Percentiles rank a stretch among this genome's conserved stretches.
These are phyloP conservation scores for Olyra latifolia DNA, from an alignment of 176 grass and related monocot species.

Conservation along the genomic window DNA sequence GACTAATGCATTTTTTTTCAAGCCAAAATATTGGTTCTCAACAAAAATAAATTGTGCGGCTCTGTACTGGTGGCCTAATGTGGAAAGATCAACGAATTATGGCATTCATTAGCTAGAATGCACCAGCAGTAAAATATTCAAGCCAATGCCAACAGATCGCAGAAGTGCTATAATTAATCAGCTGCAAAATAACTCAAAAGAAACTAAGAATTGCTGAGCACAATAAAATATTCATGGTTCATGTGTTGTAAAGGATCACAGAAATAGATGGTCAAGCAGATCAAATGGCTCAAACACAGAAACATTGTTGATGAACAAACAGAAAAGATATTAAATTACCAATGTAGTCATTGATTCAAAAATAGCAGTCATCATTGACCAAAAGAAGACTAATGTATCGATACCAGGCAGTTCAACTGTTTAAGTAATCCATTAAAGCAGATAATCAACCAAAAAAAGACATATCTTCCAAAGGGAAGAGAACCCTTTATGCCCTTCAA, in stretches of 20 bases:
- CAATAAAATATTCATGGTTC: not conserved
- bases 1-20: too few species aligned
- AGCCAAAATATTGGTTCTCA: too few species aligned
- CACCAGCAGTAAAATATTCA: not conserved
- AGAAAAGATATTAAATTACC: constrained; percentile 6
- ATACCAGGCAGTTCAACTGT: constrained; percentile 18
- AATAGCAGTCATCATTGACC: constrained; percentile 18
- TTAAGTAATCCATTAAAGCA: constrained; percentile 6
- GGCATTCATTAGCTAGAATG: not conserved
- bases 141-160: not conserved
- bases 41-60: too few species aligned
- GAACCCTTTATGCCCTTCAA: constrained; percentile 38
- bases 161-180: not conserved
- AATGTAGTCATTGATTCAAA: not conserved
- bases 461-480: constrained; percentile 23
- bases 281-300: not conserved
- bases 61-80: too few species aligned
- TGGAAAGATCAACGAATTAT: too few species aligned
- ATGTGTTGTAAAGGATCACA: not conserved
- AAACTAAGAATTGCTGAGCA: not conserved
- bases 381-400: constrained; percentile 7
- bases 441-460: constrained; percentile 32
- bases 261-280: not conserved
- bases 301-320: not conserved
- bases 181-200: not conserved